These are phyloP conservation scores for Calonectria hongkongensis DNA, from an alignment of 2,329 filamentous ascomycete species.

Conservation along the genomic window DNA sequence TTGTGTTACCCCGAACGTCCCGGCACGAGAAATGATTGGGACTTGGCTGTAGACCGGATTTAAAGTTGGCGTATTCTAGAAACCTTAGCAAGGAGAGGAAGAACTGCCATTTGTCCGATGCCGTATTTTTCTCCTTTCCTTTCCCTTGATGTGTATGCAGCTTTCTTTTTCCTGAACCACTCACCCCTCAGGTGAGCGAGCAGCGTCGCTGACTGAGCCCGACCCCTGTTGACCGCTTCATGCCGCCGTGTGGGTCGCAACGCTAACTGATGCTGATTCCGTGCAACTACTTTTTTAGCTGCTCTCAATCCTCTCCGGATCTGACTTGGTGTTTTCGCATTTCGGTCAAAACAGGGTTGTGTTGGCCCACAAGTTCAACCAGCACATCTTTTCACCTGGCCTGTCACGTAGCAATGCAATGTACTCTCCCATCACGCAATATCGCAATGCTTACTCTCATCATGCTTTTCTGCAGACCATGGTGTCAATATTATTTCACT, in stretches of 20 bases:
- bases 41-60: neutral
- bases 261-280: neutral
- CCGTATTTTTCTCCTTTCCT: neutral
- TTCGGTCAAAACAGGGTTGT: conserved; percentile 1
- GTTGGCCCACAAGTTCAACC: conserved; percentile 6
- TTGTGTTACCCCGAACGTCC: neutral
- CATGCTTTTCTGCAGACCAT: neutral
- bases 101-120: neutral
- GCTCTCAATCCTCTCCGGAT: neutral
- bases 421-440: conserved; percentile 17
- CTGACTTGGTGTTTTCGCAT: conserved; percentile 16
- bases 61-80: conserved; percentile 9
- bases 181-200: too few relatives aligned
- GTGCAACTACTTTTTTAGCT: neutral
- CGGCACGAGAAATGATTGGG: neutral
- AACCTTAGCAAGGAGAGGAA: neutral
- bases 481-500: neutral
- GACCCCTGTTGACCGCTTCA: neutral
- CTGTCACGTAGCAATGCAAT: conserved; percentile 15
- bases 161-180: neutral
- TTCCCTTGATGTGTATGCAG: neutral
- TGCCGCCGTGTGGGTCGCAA: conserved; percentile 23
- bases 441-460: neutral
- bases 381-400: neutral
- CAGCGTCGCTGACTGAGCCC: neutral